A percentile compares a stretch with the other conserved stretches of the same genome.
These are phyloP conservation scores for Corymbia citriodora DNA, from an alignment of 441 rosid genomes.

Conservation along the genomic window DNA sequence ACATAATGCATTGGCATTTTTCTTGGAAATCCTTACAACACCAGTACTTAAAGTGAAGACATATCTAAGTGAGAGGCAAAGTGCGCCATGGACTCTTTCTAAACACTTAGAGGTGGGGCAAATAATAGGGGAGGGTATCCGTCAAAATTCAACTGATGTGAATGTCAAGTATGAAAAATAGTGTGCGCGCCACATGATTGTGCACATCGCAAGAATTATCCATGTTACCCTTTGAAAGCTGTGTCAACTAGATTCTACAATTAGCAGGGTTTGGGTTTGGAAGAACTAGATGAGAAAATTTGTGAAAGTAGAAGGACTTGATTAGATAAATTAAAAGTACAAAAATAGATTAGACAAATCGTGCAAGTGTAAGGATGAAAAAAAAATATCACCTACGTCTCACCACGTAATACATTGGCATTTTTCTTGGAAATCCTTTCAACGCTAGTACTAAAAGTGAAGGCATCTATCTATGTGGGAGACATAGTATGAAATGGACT, in stretches of 20 bases:
- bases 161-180: too few species aligned
- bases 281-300: neutral
- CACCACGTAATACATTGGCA: neutral
- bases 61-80: neutral
- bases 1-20: neutral
- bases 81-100: neutral
- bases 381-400: neutral
- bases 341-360: neutral
- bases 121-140: too few species aligned
- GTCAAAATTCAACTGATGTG: too few species aligned
- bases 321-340: too few species aligned
- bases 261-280: neutral
- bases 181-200: neutral
- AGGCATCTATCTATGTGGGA: neutral
- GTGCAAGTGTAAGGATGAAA: neutral
- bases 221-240: neutral
- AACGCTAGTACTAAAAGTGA: neutral
- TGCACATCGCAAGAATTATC: neutral
- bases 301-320: neutral
- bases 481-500: neutral
- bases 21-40: too few species aligned
- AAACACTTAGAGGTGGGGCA: neutral
- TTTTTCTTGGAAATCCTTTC: neutral
- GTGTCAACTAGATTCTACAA: neutral
- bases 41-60: neutral